These are phyloP conservation scores for Oemleria cerasiformis DNA, from an alignment of 306 rosid genomes.

Conservation along the genomic window DNA sequence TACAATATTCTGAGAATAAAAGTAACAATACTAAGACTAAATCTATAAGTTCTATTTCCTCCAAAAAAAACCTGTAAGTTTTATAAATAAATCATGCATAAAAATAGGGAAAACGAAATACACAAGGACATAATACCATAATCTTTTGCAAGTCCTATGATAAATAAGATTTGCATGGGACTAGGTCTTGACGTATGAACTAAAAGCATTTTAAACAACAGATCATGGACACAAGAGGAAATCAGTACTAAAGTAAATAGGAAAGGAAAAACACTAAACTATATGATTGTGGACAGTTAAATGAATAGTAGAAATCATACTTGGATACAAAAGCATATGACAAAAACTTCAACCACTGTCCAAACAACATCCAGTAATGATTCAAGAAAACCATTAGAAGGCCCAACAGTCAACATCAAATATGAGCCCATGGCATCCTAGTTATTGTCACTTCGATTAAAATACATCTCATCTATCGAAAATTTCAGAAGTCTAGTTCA, in stretches of 20 bases:
- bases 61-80: conserved; percentile 4
- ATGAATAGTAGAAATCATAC: background rate
- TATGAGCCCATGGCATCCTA: background rate
- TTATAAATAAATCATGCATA: conserved; percentile 1
- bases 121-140: background rate
- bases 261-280: background rate
- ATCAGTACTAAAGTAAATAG: background rate
- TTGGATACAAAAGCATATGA: background rate
- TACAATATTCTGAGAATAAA: conserved; percentile 75
- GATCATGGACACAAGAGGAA: background rate
- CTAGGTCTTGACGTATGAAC: background rate
- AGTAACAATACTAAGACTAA: background rate
- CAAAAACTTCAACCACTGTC: background rate
- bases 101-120: background rate
- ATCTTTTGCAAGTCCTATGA: background rate
- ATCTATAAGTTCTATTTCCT: background rate
- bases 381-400: background rate
- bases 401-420: background rate
- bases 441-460: conserved; percentile 4
- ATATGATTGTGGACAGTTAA: background rate
- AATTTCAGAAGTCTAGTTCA: conserved; percentile 28
- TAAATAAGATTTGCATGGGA: background rate
- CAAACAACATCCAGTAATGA: conserved; percentile 1
- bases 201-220: conserved; percentile 1
- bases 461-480: background rate